phyloP scores from a whole-genome alignment of 805 yeast species.

The Saturnispora galanensis region DNA sequence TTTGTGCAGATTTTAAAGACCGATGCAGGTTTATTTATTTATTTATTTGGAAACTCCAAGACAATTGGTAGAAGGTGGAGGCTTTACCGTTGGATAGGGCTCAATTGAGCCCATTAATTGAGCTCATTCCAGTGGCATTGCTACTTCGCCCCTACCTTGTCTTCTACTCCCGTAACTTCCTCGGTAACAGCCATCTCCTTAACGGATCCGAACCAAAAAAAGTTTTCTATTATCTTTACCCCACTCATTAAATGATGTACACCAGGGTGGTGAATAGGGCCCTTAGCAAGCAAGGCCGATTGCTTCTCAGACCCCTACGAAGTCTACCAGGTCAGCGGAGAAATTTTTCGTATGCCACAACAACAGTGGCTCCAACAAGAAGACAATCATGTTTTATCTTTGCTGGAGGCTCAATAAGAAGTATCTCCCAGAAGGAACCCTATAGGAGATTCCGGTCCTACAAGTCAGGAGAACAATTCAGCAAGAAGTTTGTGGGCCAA shows the following conservation, averaged over 20 bases:
- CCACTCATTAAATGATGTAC: not conserved
- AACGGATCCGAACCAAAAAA: not conserved
- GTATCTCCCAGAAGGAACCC: constrained; percentile 13
- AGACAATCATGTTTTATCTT: constrained; percentile 2
- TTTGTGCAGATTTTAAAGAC: too few relatives aligned
- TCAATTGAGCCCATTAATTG: too few relatives aligned
- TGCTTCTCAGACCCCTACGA: not conserved
- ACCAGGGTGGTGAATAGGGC: not conserved
- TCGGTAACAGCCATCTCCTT: too few relatives aligned
- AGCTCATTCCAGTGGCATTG: too few relatives aligned
- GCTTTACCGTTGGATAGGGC: too few relatives aligned
- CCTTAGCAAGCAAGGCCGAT: not conserved
- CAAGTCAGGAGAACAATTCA: constrained; percentile 22
- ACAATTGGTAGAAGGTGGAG: too few relatives aligned
- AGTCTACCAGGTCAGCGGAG: not conserved
- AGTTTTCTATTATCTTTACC: too few relatives aligned
- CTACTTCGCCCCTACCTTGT: too few relatives aligned
- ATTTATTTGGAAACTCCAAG: too few relatives aligned
- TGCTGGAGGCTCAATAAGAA: constrained; percentile 10
- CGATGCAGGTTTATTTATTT: too few relatives aligned
- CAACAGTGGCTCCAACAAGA: not conserved
- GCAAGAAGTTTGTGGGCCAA: constrained; percentile 19
- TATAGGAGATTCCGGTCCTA: constrained; percentile 19
- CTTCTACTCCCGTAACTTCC: too few relatives aligned
- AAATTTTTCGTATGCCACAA: too few relatives aligned